A percentile compares a stretch with the other conserved stretches of the same genome.
Evolutionary conservation across 2,329 filamentous ascomycete genomes (phyloP).

Genomic region (Sporothrix globosa): DNA sequence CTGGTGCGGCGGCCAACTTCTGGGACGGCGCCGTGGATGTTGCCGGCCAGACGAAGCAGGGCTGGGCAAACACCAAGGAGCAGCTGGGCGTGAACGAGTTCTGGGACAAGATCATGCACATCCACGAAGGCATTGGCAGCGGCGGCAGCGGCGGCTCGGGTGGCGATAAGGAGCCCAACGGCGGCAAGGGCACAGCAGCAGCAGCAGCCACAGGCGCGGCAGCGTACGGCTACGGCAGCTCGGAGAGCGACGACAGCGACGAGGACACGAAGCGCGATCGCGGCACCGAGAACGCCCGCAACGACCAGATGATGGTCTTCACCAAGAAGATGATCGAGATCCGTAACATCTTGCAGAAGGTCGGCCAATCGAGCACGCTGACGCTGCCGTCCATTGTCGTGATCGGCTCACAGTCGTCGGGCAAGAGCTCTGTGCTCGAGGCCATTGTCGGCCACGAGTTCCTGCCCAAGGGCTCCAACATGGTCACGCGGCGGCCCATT

Average conservation of each 20-base stretch:
- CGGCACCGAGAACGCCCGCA: constrained; percentile 70
- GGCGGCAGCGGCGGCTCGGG: constrained; percentile 52
- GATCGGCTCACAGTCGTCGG: constrained; percentile 96
- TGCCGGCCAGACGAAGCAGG: constrained; percentile 75
- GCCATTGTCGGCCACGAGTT: constrained; percentile 98
- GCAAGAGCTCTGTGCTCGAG: constrained; percentile 95
- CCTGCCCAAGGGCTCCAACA: constrained; percentile 95
- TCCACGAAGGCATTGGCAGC: constrained; percentile 63
- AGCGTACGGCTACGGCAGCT: constrained; percentile 74
- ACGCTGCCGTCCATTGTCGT: constrained; percentile 97
- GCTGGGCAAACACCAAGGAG: constrained; percentile 83
- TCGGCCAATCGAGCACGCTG: constrained; percentile 87
- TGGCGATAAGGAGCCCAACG: constrained; percentile 58
- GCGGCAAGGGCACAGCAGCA: constrained; percentile 63
- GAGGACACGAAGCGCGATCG: constrained; percentile 20
- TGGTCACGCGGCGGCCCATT: constrained; percentile 95
- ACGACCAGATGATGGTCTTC: constrained; percentile 99
- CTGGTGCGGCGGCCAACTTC: constrained; percentile 67
- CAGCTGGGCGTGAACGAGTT: constrained; percentile 72
- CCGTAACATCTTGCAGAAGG: constrained; percentile 82
- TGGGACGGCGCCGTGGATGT: constrained; percentile 74
- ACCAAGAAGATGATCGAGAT: constrained; percentile 99
- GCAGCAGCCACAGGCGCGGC: constrained; percentile 68
- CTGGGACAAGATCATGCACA: constrained; percentile 72
- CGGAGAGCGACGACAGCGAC: constrained; percentile 59